A percentile compares a stretch with the other conserved stretches of the same genome.
Evolutionary conservation across 768 basidiomycete genomes (phyloP).

Genomic region (Pleurotus djamor): DNA sequence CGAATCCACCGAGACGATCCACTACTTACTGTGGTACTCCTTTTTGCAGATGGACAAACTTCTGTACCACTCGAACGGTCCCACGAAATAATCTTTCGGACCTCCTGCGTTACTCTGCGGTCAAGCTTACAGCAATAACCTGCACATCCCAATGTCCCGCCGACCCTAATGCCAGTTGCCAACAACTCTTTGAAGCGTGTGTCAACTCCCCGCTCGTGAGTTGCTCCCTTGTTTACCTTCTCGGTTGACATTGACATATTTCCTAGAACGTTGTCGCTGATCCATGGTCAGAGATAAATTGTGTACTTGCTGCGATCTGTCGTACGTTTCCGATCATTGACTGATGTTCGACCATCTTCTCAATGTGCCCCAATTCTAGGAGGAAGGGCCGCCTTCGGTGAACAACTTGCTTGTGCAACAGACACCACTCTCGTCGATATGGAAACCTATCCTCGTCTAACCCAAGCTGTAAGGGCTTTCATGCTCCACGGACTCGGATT

Average conservation of each 20-base stretch:
- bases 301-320: slow-evolving; percentile 9
- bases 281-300: slow-evolving; percentile 9
- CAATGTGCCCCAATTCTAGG: too few relatives aligned
- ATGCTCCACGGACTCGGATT: neutral
- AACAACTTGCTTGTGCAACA: slow-evolving; percentile 10
- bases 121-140: slow-evolving; percentile 7
- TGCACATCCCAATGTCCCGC: slow-evolving; percentile 3
- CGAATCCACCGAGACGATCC: neutral
- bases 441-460: slow-evolving; percentile 9
- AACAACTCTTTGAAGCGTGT: slow-evolving; percentile 10
- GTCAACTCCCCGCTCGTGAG: neutral
- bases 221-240: neutral
- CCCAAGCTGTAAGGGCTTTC: slow-evolving; percentile 2
- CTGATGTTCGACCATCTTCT: too few relatives aligned
- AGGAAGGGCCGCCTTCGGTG: neutral
- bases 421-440: neutral
- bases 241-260: neutral
- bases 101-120: slow-evolving; percentile 9
- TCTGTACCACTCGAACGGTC: slow-evolving; percentile 9
- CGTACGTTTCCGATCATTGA: neutral
- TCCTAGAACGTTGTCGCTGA: slow-evolving; percentile 8
- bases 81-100: slow-evolving; percentile 11
- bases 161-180: slow-evolving; percentile 10
- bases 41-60: slow-evolving; percentile 9
- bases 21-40: neutral